Evolutionary conservation across 192 early-diverging fungal species (phyloP), one percentile per base, ranked within the genome.

Genomic region (Coemansia umbellata): DNA sequence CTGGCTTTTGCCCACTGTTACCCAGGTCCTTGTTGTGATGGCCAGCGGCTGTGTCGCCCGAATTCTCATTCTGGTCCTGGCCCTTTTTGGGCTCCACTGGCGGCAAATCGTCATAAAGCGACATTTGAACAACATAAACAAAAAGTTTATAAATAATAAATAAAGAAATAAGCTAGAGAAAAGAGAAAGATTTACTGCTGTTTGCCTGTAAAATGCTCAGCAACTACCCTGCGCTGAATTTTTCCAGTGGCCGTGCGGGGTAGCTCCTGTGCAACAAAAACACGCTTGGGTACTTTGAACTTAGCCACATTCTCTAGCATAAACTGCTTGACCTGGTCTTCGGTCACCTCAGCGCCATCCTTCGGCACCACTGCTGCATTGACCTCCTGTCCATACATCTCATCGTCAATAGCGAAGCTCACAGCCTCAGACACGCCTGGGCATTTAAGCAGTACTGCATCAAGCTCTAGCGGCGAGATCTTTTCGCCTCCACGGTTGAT

Each of bases 401-500:
- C 69, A 67, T 85, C 82, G 0, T 78, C 60, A 5, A 90, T 88
- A n/a, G 69, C 85, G 76, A 90, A 92, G 36, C 80, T 81, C 15
- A 87, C 84, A 2, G 87, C 91, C 55, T 92, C 89, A 17, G 78
- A 76, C 8, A 91, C 79, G 37, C 74, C 79, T 11, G 82, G 85
- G 35, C 86, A 85, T 47, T 77, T 74, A 22, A 90, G 76, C 42
- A 92, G 69, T 31, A 82, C 78, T 11, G 76, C 78, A 56, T 92
- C 90, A 2, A 94, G 74, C 64, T 94, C 91, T 14, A 91, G 58
- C 3, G 91, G 91, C n/a, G 87, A 90, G 52, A 94, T 91, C 69
- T 89, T 94, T 64, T 92, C 91, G 21, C 91, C 91, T 30, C 90
- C 90, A 39, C 91, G 87, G 65, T 91, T 94, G 52, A 94, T 94